Evolutionary conservation across 192 early-diverging fungal genomes (phyloP).

Genomic region (Funneliformis geosporum): DNA sequence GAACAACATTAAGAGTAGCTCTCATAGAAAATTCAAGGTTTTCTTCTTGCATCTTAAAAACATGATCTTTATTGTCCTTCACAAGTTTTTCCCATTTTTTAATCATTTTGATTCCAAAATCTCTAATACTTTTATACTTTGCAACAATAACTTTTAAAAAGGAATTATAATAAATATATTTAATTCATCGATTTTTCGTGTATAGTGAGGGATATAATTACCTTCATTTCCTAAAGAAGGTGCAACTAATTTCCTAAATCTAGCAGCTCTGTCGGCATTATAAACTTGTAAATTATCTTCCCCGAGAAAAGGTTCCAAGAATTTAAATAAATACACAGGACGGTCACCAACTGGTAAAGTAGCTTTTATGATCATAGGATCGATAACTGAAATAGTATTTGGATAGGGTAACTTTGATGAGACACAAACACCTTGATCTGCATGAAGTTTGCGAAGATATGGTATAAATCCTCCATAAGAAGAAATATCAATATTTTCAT

Average conservation of each 20-base stretch:
- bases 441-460: slow-evolving; percentile 11
- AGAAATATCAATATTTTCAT: neutral
- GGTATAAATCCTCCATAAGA: slow-evolving; percentile 16
- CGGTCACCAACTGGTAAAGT: slow-evolving; percentile 8
- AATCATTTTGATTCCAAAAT: slow-evolving; percentile 2
- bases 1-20: neutral
- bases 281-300: slow-evolving; percentile 21
- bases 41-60: slow-evolving; percentile 9
- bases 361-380: neutral
- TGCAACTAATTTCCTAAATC: neutral
- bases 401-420: neutral
- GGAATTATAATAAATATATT: too few relatives aligned
- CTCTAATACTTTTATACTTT: neutral
- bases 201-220: too few relatives aligned
- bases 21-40: neutral
- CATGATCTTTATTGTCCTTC: neutral
- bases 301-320: neutral
- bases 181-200: too few relatives aligned
- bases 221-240: neutral
- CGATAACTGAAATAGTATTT: slow-evolving; percentile 10
- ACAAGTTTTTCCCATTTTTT: neutral
- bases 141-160: neutral
- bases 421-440: neutral
- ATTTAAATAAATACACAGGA: slow-evolving; percentile 4
- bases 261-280: neutral